phyloP scores from a whole-genome alignment of 352 stramenopile genomes.

The Ophiocytium majus region DNA sequence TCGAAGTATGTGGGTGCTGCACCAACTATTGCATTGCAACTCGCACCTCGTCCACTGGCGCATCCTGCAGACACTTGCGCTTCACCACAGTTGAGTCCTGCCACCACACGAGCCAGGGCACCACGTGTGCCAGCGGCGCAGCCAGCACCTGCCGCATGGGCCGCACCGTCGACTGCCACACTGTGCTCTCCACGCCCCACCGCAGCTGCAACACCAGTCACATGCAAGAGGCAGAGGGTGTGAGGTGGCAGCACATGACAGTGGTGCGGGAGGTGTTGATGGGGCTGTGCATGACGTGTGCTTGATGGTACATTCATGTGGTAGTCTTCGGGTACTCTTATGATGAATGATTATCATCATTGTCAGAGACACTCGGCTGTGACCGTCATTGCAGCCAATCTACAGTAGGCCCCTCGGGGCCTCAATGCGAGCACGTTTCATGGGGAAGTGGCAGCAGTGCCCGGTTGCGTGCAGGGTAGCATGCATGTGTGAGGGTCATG shows the following conservation, averaged over 20 bases:
- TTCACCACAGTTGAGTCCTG: background rate
- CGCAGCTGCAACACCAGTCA: background rate
- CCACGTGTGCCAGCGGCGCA: conserved; percentile 16
- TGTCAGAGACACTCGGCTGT: conserved; percentile 27
- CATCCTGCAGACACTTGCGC: conserved; percentile 13
- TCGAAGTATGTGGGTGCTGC: too few relatives aligned
- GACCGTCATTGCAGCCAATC: too few relatives aligned
- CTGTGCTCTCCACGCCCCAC: background rate
- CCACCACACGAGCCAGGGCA: conserved; percentile 24
- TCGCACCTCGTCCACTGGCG: background rate
- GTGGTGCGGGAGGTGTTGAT: background rate
- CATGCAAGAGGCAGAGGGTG: background rate
- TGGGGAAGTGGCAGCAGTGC: too few relatives aligned
- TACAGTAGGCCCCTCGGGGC: too few relatives aligned
- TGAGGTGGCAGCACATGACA: background rate
- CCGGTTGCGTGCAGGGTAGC: too few relatives aligned
- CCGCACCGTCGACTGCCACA: background rate
- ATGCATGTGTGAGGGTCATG: too few relatives aligned
- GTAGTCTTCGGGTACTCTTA: too few relatives aligned
- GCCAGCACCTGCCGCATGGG: background rate
- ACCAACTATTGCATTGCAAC: background rate
- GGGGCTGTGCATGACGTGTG: background rate
- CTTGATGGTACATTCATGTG: too few relatives aligned
- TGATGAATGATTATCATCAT: background rate
- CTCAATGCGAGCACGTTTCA: too few relatives aligned